Evolutionary conservation across 2,329 filamentous ascomycete species (phyloP), one percentile per base, ranked within the genome.

Genomic region (Talaromyces sp.): DNA sequence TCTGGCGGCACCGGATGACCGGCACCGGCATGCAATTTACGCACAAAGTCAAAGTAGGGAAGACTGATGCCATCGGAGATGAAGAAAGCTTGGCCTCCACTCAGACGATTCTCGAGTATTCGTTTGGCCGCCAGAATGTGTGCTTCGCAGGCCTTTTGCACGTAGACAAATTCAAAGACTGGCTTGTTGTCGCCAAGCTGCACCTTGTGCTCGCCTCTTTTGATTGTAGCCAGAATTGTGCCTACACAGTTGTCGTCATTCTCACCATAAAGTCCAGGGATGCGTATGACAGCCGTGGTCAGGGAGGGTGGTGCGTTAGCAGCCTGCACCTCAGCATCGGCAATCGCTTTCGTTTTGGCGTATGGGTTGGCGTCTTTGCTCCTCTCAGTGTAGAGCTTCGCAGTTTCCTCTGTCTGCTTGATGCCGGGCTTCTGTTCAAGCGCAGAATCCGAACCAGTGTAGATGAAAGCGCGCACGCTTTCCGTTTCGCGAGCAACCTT

Each of bases 1-100:
- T 63, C 61, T 33, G 35, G 39, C 17, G 61, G 35, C 37, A 63
- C 61, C 27, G 50, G 50, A n/a, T 63, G 39, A 31, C 61, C 61
- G 3, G 61, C 61, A 37, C 50, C 61, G 9, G 61, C 61, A 15
- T 63, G 33, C 45, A 63, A 47, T 57, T 57, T 63, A 17, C 61
- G 61, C 22, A n/a, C 39, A 37, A 57, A 63, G 27, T 63, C 50
- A 47, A 63, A 63, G 39, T 63, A 63, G 17, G 61, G 61, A 2
- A 63, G 61, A 57, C 37, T 63, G 25, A 63, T 39, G n/a, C 61
- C 61, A 50, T 63, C 61, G 39, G 61, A 63, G 37, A 63, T 63
- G 11, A 63, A 63, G 27, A 62, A 63, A 15, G 61, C 61, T 31
- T 63, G 50, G 22, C 61, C 50, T 11, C 61, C 61, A 15, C 5